Conservation (phyloP, 805 yeast species). For the Candida ipomoeae region DNA sequence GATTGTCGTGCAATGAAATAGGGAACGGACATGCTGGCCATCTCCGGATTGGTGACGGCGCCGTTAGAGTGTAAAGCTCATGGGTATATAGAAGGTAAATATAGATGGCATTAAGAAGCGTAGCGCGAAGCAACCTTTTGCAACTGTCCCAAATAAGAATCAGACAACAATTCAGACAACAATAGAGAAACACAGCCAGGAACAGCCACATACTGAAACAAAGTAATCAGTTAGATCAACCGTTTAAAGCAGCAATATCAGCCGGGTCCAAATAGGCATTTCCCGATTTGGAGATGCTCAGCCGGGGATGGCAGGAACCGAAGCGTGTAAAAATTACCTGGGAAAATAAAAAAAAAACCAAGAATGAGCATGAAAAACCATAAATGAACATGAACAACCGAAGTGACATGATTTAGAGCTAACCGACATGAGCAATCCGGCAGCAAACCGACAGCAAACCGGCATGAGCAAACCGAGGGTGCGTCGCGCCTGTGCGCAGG, state of each 20-base stretch:
- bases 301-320: too few species aligned
- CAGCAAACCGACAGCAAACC: not conserved
- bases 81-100: constrained; percentile 2
- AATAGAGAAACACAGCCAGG: not conserved
- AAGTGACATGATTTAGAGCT: not conserved
- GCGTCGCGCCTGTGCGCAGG: constrained; percentile 1
- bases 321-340: too few species aligned
- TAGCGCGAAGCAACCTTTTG: not conserved
- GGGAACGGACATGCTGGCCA: not conserved
- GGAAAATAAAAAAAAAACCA: not conserved
- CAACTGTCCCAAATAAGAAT: too few species aligned
- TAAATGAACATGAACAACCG: not conserved
- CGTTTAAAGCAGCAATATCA: not conserved
- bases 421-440: not conserved
- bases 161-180: not conserved
- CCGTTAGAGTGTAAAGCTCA: not conserved
- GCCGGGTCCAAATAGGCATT: too few species aligned
- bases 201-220: too few species aligned
- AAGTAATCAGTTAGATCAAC: too few species aligned
- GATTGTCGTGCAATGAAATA: not conserved
- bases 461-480: constrained; percentile 1
- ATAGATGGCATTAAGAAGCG: not conserved
- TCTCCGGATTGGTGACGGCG: not conserved
- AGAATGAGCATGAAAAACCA: not conserved
- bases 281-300: too few species aligned